Evolutionary conservation across 257 asterid genomes (phyloP), one percentile per base, ranked within the genome.

Genomic region (Anisodus tanguticus): DNA sequence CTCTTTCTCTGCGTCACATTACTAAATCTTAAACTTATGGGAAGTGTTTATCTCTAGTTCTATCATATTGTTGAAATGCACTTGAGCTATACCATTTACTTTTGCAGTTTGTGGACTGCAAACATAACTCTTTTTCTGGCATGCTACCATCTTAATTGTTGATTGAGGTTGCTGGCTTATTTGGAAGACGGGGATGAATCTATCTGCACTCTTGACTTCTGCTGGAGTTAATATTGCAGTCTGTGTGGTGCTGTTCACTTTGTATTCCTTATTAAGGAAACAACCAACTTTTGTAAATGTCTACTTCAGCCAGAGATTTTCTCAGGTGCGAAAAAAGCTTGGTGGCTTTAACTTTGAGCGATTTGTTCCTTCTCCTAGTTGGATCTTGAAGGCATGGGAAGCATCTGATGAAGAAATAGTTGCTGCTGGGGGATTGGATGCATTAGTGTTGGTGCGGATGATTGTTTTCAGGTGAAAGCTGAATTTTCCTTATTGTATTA

Each of bases 181-280:
- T 74, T 81, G 58, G 64, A 81, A 66, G 84, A 54, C 17, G 83
- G 45, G 76, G 84, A 88, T 90, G 93, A 79, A 86, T 66, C 16
- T 90, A 79, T 83, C 88, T 86, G 90, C 91, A 5, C 85, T 90
- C 26, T 47, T 90, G 82, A 88, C 91, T 76, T 90, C 93, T 77
- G 91, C 90, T 70, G 93, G 93, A 85, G 81, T 90, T 41, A 90
- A 90, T 80, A 86, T 84, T 70, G 85, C 86, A 17, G 89, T 90
- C 71, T 90, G 88, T 79, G 86, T 87, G 86, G 89, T 83, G 83
- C 81, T 85, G 74, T 87, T 90, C 83, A 79, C 82, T 54, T 81
- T 90, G 83, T 90, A 90, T 85, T 88, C 93, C 77, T 53, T 90
- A 49, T 66, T 90, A 35, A 88, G 91, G 87, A 90, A 90, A 51